Evolutionary conservation across 2,329 filamentous ascomycete species (phyloP).

Genomic region (Cladosporium oxysporum): DNA sequence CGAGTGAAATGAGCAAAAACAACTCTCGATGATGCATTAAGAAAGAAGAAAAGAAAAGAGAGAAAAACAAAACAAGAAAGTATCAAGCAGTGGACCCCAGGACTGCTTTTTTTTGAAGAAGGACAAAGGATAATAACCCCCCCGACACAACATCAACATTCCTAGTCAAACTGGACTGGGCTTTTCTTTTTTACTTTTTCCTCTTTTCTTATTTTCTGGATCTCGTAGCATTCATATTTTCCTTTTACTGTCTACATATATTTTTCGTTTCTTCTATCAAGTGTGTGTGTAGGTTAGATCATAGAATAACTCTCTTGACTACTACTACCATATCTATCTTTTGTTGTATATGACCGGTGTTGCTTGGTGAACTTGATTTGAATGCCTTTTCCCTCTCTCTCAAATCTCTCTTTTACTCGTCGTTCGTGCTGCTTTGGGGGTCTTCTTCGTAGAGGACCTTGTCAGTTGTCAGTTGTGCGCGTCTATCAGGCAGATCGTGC

Average conservation of each 20-base stretch:
- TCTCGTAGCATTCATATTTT: constrained; percentile 1
- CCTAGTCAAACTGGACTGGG: background rate
- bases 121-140: background rate
- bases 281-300: background rate
- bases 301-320: background rate
- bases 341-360: background rate
- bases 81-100: background rate
- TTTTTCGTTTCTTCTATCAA: background rate
- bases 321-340: background rate
- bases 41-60: background rate
- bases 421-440: background rate
- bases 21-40: background rate
- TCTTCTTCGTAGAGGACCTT: background rate
- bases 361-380: background rate
- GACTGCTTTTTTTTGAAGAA: background rate
- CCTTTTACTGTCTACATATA: background rate
- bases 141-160: background rate
- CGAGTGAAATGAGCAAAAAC: background rate
- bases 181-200: background rate
- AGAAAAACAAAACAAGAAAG: background rate
- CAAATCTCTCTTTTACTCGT: background rate
- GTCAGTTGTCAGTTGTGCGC: no score
- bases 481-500: no score
- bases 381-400: no score
- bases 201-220: background rate